Percentiles rank a stretch among this genome's conserved stretches.
Evolutionary conservation across 352 stramenopile genomes (phyloP).

Genomic region (Pythium brachiatum): DNA sequence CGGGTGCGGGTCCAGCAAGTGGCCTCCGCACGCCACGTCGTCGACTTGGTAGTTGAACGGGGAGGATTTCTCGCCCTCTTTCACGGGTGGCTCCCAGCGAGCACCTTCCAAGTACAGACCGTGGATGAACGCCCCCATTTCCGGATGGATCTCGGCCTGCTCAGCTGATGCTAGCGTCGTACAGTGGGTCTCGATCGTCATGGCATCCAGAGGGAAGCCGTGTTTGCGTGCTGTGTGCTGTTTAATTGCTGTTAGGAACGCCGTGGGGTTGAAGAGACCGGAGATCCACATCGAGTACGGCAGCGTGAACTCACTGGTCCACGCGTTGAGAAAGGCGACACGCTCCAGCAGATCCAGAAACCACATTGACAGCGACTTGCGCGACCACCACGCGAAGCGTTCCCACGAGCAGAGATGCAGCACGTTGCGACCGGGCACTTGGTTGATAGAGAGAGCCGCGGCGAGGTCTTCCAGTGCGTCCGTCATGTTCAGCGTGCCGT

Average conservation of each 20-base stretch:
- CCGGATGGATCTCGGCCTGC: slow-evolving; percentile 62
- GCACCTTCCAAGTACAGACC: slow-evolving; percentile 95
- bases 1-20: slow-evolving; percentile 86
- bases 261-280: slow-evolving; percentile 77
- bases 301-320: slow-evolving; percentile 66
- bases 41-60: slow-evolving; percentile 85
- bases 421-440: slow-evolving; percentile 74
- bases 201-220: slow-evolving; percentile 87
- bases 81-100: slow-evolving; percentile 72
- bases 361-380: slow-evolving; percentile 77
- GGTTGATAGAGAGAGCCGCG: slow-evolving; percentile 56
- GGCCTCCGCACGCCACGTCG: slow-evolving; percentile 80
- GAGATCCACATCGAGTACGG: slow-evolving; percentile 84
- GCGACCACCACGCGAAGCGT: slow-evolving; percentile 77
- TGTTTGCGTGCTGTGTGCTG: slow-evolving; percentile 84
- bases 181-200: slow-evolving; percentile 94
- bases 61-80: slow-evolving; percentile 81
- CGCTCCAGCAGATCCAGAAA: slow-evolving; percentile 81
- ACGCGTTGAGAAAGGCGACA: slow-evolving; percentile 55
- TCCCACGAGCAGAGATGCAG: slow-evolving; percentile 79
- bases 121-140: slow-evolving; percentile 92
- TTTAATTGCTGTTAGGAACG: slow-evolving; percentile 86
- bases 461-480: slow-evolving; percentile 89
- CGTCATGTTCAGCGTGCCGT: slow-evolving; percentile 86
- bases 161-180: slow-evolving; percentile 68